Base-by-base conservation (phyloP, 2,329 filamentous ascomycete species). In the Nigrograna mackinnonii region DNA sequence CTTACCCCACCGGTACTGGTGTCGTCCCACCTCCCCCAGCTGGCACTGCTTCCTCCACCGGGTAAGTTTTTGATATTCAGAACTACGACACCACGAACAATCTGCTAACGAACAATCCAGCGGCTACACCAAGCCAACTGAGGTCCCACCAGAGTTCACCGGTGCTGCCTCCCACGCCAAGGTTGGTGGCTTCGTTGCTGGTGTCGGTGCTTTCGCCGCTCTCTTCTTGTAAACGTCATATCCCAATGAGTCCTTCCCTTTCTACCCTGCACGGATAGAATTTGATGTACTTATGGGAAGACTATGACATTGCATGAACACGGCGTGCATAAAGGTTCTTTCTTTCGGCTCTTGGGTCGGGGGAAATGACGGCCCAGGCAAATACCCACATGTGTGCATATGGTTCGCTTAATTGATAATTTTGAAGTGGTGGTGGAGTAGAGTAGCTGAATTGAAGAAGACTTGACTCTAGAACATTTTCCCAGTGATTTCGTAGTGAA, bases 141-240 rank as follows among this genome's bases (percentile, higher is more conserved):
- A n/a, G n/a, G n/a, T 49, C 38, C 57, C 63, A 39, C 52, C 65
- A 47, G 46, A 60, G 50, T 70, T 67, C 66, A 64, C 64, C 39
- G 67, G 67, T 42, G 66, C 65, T 58, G 66, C 66, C 47, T 58
- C 51, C 52, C 43, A 60, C 39, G 54, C 64, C 52, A 62, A 67
- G 60, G 60, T 55, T 42, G 64, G 55, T 53, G 60, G 62, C 57
- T 65, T 67, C 56, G 59, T 68, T 52, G 67, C 66, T 39, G 67
- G 64, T 64, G 54, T 69, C 52, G 67, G 66, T 67, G 67, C 65
- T 54, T 57, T 70, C 56, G 67, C 67, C 48, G 67, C 67, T 64
- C 55, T 70, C 55, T 69, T 70, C 65, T 64, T 70, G 62, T 70
- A 69, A 68, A 68, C 46, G 62, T 66, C 64, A 66, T 62, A 41